A percentile compares a stretch with the other conserved stretches of the same genome.
These are phyloP conservation scores for Trichophyton benhamiae DNA, from an alignment of 2,329 filamentous ascomycete species.

Conservation along the genomic window DNA sequence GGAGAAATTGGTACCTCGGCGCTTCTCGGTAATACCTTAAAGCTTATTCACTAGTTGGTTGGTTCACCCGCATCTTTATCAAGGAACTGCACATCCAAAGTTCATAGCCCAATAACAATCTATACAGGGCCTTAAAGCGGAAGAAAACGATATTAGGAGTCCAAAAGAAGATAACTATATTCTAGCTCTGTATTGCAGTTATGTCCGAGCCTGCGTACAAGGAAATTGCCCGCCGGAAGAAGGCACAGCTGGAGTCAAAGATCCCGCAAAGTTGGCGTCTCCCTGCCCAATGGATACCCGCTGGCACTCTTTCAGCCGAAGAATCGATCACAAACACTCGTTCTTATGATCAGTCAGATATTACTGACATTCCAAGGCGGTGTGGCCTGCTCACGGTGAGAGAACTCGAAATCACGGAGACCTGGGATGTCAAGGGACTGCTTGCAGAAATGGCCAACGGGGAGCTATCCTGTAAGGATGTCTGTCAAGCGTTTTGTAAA, in stretches of 20 bases:
- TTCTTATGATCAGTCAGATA: constrained; percentile 25
- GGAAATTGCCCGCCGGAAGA: constrained; percentile 28
- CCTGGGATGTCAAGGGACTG: constrained; percentile 35
- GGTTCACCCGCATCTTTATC: not conserved
- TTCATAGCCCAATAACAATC: too few species aligned
- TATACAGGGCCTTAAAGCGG: too few species aligned
- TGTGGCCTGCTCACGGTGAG: constrained; percentile 40
- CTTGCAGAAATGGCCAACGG: constrained; percentile 24
- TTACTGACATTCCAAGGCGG: constrained; percentile 40
- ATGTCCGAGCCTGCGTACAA: constrained; percentile 19
- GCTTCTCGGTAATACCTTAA: not conserved
- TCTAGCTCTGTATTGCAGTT: not conserved
- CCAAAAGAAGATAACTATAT: not conserved
- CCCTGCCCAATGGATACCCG: constrained; percentile 22
- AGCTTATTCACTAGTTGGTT: not conserved
- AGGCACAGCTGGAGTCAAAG: constrained; percentile 24
- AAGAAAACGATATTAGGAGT: not conserved
- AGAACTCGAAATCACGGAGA: constrained; percentile 46
- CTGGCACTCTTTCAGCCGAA: constrained; percentile 24
- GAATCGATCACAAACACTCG: constrained; percentile 26
- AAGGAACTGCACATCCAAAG: not conserved
- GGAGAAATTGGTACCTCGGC: not conserved
- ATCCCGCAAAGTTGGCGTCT: constrained; percentile 33
- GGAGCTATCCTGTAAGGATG: constrained; percentile 32
- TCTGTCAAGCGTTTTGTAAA: constrained; percentile 45